Evolutionary conservation across 352 stramenopile species (phyloP), one percentile per base, ranked within the genome.

Genomic region (Pythium plurisporium): DNA sequence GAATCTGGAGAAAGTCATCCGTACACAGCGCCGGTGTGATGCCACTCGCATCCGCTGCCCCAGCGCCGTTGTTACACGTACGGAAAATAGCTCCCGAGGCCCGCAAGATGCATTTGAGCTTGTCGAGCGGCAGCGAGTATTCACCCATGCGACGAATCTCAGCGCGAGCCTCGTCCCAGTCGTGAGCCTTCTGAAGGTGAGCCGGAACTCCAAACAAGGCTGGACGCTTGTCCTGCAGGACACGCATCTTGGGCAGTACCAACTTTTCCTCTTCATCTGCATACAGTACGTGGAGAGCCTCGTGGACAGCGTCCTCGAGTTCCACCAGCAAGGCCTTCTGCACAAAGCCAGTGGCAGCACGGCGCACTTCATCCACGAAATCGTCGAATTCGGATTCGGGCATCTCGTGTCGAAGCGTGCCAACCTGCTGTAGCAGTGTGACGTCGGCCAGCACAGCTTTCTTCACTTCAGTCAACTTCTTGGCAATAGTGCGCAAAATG

Each of bases 61-160:
- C n/a, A n/a, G 68, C 72, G 19, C 73, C 45, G 26, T 63, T 78
- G 31, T 43, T 56, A 49, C 46, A 58, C 11, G 53, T 44, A 12
- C 61, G 67, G 59, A 86, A 89, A 57, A 89, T 72, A 29, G 76
- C 79, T 12, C 66, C 72, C 2, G 74, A 75, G 31, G 74, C 64
- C 38, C 78, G 78, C 46, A 82, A 69, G 53, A 89, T 81, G 62
- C 76, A 89, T 63, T 84, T 82, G 46, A 89, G 67, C 54, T 89
- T 89, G 69, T 89, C 79, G 25, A 83, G 67, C 19, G 79, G 79
- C 15, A 89, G 57, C 17, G 79, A 60, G 50, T 78, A 87, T 42
- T 87, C 69, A 27, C 79, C 73, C 40, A 89, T 66, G 17, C 67
- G 66, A 19, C 59, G 68, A 17, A 89, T 64, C 59, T 87, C 79